These are phyloP conservation scores for Pterocarpus macrocarpus DNA, from an alignment of 306 rosid species.

Conservation along the genomic window DNA sequence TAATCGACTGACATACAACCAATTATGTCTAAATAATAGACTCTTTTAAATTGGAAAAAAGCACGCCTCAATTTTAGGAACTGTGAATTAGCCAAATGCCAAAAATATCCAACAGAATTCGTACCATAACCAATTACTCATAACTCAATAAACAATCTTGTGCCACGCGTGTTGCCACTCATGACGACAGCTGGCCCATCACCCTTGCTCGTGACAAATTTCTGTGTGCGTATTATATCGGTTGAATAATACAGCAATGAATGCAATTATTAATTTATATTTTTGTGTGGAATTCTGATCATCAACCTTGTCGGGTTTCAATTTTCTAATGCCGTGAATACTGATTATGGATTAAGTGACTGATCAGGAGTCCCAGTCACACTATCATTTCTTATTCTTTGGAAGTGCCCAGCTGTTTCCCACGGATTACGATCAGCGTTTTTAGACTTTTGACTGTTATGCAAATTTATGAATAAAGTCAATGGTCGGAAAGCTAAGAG, in stretches of 20 bases:
- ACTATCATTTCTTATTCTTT: not conserved
- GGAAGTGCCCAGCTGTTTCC: constrained; percentile 27
- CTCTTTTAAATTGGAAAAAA: not conserved
- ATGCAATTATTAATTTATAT: constrained; percentile 3
- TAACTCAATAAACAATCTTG: constrained; percentile 1
- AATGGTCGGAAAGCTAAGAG: constrained; percentile 22
- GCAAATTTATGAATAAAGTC: constrained; percentile 12
- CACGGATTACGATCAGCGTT: not conserved
- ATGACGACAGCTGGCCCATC: constrained; percentile 35
- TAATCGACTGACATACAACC: too few relatives aligned
- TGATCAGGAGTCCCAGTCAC: constrained; percentile 24
- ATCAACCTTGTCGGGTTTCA: not conserved
- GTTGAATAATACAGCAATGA: constrained; percentile 17
- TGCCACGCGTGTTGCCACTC: constrained; percentile 28
- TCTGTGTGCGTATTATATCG: constrained; percentile 15
- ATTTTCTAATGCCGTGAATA: not conserved
- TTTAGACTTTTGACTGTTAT: constrained; percentile 10
- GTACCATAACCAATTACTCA: not conserved
- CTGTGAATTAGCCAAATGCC: constrained; percentile 17
- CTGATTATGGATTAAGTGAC: not conserved
- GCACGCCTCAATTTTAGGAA: not conserved
- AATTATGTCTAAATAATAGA: too few relatives aligned
- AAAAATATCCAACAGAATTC: constrained; percentile 23
- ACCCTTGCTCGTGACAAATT: constrained; percentile 16
- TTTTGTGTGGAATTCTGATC: not conserved